A percentile compares a stretch with the other conserved stretches of the same genome.
Evolutionary conservation across 495 filamentous ascomycete genomes (phyloP).

Genomic region (Physcia stellaris): DNA sequence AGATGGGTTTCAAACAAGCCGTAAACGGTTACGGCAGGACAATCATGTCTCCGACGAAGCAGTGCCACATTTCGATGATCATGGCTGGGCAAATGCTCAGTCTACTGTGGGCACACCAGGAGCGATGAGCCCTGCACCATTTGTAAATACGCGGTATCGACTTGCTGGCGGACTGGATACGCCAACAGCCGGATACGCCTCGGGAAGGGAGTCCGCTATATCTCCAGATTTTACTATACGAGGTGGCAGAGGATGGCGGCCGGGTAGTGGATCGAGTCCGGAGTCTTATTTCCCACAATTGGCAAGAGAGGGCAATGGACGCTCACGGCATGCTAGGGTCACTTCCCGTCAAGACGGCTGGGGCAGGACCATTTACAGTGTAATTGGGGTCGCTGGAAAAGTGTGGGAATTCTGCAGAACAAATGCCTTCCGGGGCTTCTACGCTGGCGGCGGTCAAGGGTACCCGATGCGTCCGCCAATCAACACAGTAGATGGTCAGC

Average conservation of each 20-base stretch:
- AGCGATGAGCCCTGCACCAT: slow-evolving; percentile 26
- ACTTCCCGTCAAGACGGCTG: slow-evolving; percentile 21
- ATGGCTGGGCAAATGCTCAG: slow-evolving; percentile 2
- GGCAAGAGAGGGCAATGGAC: slow-evolving; percentile 14
- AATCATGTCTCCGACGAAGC: slow-evolving; percentile 6
- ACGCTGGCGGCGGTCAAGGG: slow-evolving; percentile 65
- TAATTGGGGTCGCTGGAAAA: slow-evolving; percentile 49
- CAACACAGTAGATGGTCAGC: slow-evolving; percentile 7
- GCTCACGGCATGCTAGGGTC: not conserved
- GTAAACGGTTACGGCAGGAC: slow-evolving; percentile 29
- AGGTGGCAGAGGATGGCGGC: slow-evolving; percentile 28
- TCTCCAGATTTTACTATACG: slow-evolving; percentile 1
- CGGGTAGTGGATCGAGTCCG: slow-evolving; percentile 15
- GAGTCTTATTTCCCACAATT: slow-evolving; percentile 7
- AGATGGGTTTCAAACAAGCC: slow-evolving; percentile 9
- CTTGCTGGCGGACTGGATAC: slow-evolving; percentile 54
- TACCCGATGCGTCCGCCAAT: slow-evolving; percentile 34
- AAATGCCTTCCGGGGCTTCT: slow-evolving; percentile 66
- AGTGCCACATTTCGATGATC: slow-evolving; percentile 2
- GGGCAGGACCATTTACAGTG: slow-evolving; percentile 35
- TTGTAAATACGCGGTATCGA: slow-evolving; percentile 40
- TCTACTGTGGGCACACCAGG: slow-evolving; percentile 3
- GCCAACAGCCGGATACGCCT: slow-evolving; percentile 32
- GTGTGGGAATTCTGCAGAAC: slow-evolving; percentile 71
- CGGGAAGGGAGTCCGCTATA: slow-evolving; percentile 26